These are phyloP conservation scores for Hericium rajendrae DNA, from an alignment of 768 basidiomycete species.

Conservation along the genomic window DNA sequence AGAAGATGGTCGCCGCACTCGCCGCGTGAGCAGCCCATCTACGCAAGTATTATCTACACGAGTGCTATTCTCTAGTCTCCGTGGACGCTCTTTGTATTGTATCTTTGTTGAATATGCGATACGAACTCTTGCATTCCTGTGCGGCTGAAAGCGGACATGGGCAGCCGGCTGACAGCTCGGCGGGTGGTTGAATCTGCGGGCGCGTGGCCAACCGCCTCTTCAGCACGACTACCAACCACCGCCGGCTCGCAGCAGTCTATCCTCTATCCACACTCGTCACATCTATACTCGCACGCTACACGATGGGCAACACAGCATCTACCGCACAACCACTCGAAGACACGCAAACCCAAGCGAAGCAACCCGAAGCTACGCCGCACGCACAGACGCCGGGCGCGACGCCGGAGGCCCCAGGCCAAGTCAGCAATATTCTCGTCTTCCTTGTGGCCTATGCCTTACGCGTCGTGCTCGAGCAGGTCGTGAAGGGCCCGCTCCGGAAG, in stretches of 20 bases:
- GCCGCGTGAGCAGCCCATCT: constrained; percentile 3
- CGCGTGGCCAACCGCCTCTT: neutral
- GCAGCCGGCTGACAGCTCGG: too few species aligned
- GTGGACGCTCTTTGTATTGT: too few species aligned
- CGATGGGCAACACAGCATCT: neutral
- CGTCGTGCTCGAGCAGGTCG: neutral
- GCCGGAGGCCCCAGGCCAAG: neutral
- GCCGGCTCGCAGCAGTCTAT: neutral
- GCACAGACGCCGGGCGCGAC: neutral
- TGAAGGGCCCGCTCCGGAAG: neutral
- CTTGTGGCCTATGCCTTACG: neutral
- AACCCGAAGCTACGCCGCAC: neutral
- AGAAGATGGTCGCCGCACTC: constrained; percentile 26
- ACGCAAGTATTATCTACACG: neutral
- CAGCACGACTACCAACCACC: neutral
- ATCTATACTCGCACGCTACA: neutral
- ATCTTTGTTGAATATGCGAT: neutral
- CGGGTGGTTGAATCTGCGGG: neutral
- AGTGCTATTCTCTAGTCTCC: too few species aligned
- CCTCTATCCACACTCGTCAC: neutral
- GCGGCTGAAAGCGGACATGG: neutral
- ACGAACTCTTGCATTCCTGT: neutral
- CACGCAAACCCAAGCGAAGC: neutral
- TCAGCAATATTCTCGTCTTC: neutral
- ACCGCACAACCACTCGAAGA: neutral